Evolutionary conservation across 208 protist species (phyloP).

Genomic region (Angomonas ambiguus): DNA sequence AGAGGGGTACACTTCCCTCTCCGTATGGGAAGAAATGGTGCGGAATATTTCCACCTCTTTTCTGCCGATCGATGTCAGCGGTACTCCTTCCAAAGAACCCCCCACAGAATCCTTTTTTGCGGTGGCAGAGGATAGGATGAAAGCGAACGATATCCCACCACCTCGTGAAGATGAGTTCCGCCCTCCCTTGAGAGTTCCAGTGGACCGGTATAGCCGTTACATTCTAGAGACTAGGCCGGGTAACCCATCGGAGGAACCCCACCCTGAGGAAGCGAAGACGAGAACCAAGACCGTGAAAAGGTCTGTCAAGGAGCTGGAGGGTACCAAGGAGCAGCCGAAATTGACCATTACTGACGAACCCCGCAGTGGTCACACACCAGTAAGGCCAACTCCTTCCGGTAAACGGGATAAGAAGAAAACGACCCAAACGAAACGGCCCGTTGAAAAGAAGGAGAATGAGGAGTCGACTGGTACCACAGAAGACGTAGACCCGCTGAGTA

Average conservation of each 20-base stretch:
- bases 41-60: conserved; percentile 53
- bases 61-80: conserved; percentile 33
- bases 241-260: no score
- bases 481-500: not conserved
- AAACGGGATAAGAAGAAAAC: not conserved
- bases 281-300: not conserved
- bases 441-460: not conserved
- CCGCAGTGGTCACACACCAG: no score
- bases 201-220: conserved; percentile 62
- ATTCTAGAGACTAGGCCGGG: conserved; percentile 30
- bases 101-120: not conserved
- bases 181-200: conserved; percentile 34
- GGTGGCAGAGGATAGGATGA: not conserved
- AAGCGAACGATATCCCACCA: no score
- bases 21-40: conserved; percentile 73
- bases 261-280: not conserved
- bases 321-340: no score
- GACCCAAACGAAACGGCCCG: not conserved
- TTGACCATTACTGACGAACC: no score
- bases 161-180: no score
- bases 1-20: conserved; percentile 56
- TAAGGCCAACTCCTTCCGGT: not conserved
- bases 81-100: not conserved
- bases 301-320: not conserved
- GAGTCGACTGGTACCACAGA: not conserved